Evolutionary conservation across 176 grass and related monocot genomes (phyloP), one percentile per base, ranked within the genome.

Genomic region (Cocos nucifera): DNA sequence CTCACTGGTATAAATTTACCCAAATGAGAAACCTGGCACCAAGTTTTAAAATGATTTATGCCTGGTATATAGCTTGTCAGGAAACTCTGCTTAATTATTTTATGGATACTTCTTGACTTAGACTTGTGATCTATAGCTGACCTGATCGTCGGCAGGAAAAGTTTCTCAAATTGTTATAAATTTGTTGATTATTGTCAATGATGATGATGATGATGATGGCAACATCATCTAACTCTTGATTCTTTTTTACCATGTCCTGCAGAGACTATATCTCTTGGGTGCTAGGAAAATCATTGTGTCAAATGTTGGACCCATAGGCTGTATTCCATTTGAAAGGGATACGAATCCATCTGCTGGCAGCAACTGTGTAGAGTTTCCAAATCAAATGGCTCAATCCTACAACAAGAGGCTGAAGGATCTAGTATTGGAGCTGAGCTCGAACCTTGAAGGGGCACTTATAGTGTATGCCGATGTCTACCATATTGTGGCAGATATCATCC

Each of bases 281-380:
- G 89, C 85, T 19, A 82, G 82, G 5, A 95, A 95, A 73, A 69
- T 95, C 49, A 75, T 95, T 59, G 89, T 86, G 56, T 73, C 35
- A 44, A 89, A 85, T 66, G 89, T 89, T 17, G 89, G 89, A 3
- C 85, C 89, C 4, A 89, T 95, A 24, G 89, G 89, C 23, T 95
- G 89, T 72, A 89, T 86, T 65, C 89, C 89, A 56, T 89, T 80
- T 82, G 50, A 78, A 69, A 78, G 82, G 73, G 89, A 95, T 48
- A 83, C 65, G 66, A 73, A 67, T 22, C 68, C 82, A 69, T 57
- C 65, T 22, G 70, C 56, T 27, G 70, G 77, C 51, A 12, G n/a
- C 15, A 63, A 55, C 51, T 95, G 89, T 66, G 78, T 53, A 30
- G 78, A 67, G 53, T 39, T 88, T 26, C 78, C 81, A 15, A 88